Evolutionary conservation across 75 land plant species (phyloP).

Genomic region (Gnetum montanum): DNA sequence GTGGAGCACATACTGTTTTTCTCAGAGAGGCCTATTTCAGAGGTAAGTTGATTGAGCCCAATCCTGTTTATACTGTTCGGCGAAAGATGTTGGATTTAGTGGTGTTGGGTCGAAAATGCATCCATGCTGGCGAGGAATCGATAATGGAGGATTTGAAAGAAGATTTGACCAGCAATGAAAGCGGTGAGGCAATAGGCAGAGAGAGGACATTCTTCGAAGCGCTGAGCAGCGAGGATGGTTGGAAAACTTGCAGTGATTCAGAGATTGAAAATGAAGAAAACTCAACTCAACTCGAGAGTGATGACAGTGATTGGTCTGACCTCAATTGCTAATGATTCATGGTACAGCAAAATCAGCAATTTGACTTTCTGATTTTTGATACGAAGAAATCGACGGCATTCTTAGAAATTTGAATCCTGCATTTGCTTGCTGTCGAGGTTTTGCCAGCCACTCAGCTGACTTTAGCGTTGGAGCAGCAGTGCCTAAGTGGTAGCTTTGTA

Average conservation of each 20-base stretch:
- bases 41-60: slow-evolving; percentile 46
- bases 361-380: too few relatives aligned
- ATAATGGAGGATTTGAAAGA: background rate
- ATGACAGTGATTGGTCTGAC: slow-evolving; percentile 8
- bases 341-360: too few relatives aligned
- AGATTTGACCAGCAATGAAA: background rate
- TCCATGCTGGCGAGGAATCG: background rate
- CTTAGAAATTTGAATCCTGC: too few relatives aligned
- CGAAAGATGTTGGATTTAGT: slow-evolving; percentile 55
- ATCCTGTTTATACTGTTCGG: slow-evolving; percentile 35
- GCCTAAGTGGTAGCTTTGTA: too few relatives aligned
- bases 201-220: background rate
- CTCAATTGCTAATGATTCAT: too few relatives aligned
- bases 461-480: too few relatives aligned
- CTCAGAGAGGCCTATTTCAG: slow-evolving; percentile 55
- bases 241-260: slow-evolving; percentile 2
- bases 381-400: too few relatives aligned
- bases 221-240: background rate
- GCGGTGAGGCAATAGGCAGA: background rate
- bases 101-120: slow-evolving; percentile 28
- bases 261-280: background rate
- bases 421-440: too few relatives aligned
- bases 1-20: slow-evolving; percentile 42
- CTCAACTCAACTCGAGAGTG: background rate
- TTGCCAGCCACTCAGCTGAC: too few relatives aligned